Percentiles rank a stretch among this genome's conserved stretches.
Evolutionary conservation across 177 flowering plant species (phyloP).

Genomic region (Vitis hybrid): DNA sequence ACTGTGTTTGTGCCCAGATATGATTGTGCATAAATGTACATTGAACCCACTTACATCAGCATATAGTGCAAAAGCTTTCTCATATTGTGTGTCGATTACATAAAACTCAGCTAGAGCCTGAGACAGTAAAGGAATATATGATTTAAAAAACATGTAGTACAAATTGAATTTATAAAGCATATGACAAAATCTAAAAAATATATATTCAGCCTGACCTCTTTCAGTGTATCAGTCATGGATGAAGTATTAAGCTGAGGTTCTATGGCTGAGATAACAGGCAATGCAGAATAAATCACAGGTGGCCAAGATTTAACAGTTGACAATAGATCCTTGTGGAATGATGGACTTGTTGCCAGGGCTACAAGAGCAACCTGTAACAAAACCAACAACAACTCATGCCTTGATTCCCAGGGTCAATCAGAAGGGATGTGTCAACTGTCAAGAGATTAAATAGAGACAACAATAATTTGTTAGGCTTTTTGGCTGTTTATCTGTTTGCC

Average conservation of each 20-base stretch:
- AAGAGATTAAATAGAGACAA: too few species aligned
- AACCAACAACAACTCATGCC: conserved; percentile 14
- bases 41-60: conserved; percentile 81
- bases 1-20: too few species aligned
- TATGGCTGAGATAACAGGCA: conserved; percentile 86
- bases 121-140: conserved; percentile 8
- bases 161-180: neutral
- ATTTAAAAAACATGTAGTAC: neutral
- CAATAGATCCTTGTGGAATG: conserved; percentile 82
- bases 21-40: neutral
- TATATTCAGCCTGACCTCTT: conserved; percentile 55
- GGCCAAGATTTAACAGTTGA: conserved; percentile 94
- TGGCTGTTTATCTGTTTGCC: too few species aligned
- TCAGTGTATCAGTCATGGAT: conserved; percentile 81
- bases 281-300: conserved; percentile 68
- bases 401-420: conserved; percentile 1
- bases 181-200: neutral
- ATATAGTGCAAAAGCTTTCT: conserved; percentile 83
- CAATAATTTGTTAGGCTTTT: too few species aligned
- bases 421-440: neutral
- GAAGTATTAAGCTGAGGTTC: conserved; percentile 92
- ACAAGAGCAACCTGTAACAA: conserved; percentile 83
- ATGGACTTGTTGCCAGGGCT: conserved; percentile 85
- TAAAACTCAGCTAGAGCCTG: conserved; percentile 96
- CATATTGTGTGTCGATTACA: conserved; percentile 78